These are phyloP conservation scores for Dentipellis sp. DNA, from an alignment of 768 basidiomycete species.

Conservation along the genomic window DNA sequence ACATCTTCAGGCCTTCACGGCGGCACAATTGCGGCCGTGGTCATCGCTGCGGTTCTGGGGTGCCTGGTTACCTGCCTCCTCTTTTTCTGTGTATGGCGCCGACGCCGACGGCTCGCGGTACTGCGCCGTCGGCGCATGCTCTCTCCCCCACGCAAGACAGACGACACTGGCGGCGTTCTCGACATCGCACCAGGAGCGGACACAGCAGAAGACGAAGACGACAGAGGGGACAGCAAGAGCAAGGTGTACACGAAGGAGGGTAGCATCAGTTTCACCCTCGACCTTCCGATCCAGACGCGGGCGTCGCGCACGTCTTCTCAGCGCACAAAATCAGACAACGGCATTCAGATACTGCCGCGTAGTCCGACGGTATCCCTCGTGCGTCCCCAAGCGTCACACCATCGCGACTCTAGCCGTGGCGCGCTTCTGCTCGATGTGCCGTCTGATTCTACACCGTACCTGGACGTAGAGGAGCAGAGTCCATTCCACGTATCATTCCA, in stretches of 20 bases:
- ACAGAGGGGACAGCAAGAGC: background rate
- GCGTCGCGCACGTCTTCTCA: constrained; percentile 7
- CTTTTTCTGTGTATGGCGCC: constrained; percentile 37
- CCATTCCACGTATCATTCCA: constrained; percentile 5
- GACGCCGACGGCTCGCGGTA: constrained; percentile 27
- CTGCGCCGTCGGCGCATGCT: constrained; percentile 21
- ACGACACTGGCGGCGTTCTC: constrained; percentile 11
- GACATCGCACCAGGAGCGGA: constrained; percentile 9
- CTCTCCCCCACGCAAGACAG: constrained; percentile 8
- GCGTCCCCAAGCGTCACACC: constrained; percentile 1
- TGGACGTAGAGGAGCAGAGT: background rate
- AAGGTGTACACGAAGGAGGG: constrained; percentile 1
- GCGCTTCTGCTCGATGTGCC: constrained; percentile 6
- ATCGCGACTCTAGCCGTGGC: constrained; percentile 11
- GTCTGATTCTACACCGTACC: background rate
- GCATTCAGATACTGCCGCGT: constrained; percentile 13
- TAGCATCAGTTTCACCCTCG: constrained; percentile 15
- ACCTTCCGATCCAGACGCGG: constrained; percentile 13
- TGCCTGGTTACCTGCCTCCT: constrained; percentile 37
- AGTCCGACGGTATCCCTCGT: constrained; percentile 13
- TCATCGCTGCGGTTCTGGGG: constrained; percentile 45
- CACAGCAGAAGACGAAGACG: constrained; percentile 1
- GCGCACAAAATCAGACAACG: constrained; percentile 10
- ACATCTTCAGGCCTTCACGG: constrained; percentile 24
- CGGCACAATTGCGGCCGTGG: constrained; percentile 61